Evolutionary conservation across 352 stramenopile genomes (phyloP), one percentile per base, ranked within the genome.

Genomic region (Chrysophaeum taylorii): DNA sequence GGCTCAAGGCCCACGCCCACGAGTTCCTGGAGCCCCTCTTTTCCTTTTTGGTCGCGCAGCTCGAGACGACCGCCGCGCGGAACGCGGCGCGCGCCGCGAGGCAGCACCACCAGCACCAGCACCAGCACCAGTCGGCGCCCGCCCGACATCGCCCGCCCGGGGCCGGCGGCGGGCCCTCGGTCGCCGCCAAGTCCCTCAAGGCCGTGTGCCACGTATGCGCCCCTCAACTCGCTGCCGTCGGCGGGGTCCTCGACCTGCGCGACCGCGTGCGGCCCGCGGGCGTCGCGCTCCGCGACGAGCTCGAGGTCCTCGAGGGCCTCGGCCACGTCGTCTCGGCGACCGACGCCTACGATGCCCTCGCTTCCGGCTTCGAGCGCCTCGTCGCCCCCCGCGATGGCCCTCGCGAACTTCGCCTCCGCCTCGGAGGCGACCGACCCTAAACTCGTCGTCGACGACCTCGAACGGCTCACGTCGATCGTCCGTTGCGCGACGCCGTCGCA

Each of bases 251-350:
- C 48, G 69, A 82, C 42, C 74, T 88, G 7, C 87, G 85, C 68
- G 75, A 85, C 61, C 70, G 75, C 61, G 79, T 88, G 50, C 57
- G 73, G 27, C 54, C 27, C 23, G 71, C 29, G 25, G 50, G 39
- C 21, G 36, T 89, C 35, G 72, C 81, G 43, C 64, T 88, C 15
- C 80, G 81, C 45, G 84, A 88, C 77, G 84, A 89, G 63, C 57
- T 88, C 23, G 77, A 82, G 71, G 69, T 89, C 41, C 69, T 89
- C n/a, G 84, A 89, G 68, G 84, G 84, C 21, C 77, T 84, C 23
- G 87, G 82, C 67, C 75, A 76, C 64, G 73, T 82, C 36, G 68
- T 86, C n/a, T 84, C 78, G 12, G 74, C 54, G 39, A 36, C 64
- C 45, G 36, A 31, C 37, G 52, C 43, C 45, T 75, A 35, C 78